Conservation (phyloP, 441 rosid species). For the Eutrema salsugineum region DNA sequence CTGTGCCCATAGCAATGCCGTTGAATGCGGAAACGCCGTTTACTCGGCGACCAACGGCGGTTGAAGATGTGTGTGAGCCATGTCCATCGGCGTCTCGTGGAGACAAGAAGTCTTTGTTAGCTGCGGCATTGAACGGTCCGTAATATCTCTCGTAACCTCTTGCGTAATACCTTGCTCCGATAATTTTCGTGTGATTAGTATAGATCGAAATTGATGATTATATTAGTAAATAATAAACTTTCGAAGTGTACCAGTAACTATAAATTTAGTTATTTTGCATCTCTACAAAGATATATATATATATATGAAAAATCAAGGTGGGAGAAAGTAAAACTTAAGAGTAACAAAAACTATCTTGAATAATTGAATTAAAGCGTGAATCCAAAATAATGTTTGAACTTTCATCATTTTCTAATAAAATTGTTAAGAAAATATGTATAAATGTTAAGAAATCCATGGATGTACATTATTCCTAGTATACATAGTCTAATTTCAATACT, state of each 20-base stretch:
- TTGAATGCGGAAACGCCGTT: constrained; percentile 34
- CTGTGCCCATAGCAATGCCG: constrained; percentile 56
- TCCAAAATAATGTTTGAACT: too few relatives aligned
- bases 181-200: constrained; percentile 44
- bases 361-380: too few relatives aligned
- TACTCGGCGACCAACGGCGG: constrained; percentile 50
- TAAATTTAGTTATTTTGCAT: background rate
- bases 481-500: too few relatives aligned
- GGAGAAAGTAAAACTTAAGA: background rate
- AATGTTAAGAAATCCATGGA: too few relatives aligned
- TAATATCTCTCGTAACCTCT: constrained; percentile 39
- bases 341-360: too few relatives aligned
- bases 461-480: too few relatives aligned
- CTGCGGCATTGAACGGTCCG: constrained; percentile 37
- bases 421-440: too few relatives aligned
- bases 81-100: constrained; percentile 78
- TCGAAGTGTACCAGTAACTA: background rate
- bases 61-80: constrained; percentile 78
- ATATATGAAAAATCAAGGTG: background rate
- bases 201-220: background rate
- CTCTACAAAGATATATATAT: too few relatives aligned
- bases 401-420: too few relatives aligned
- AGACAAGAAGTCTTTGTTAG: constrained; percentile 45
- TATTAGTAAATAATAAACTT: background rate
- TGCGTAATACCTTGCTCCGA: constrained; percentile 67